Percentiles rank a stretch among this genome's conserved stretches.
These are phyloP conservation scores for Hypoxylon lienhwacheense DNA, from an alignment of 495 filamentous ascomycete genomes.

Conservation along the genomic window DNA sequence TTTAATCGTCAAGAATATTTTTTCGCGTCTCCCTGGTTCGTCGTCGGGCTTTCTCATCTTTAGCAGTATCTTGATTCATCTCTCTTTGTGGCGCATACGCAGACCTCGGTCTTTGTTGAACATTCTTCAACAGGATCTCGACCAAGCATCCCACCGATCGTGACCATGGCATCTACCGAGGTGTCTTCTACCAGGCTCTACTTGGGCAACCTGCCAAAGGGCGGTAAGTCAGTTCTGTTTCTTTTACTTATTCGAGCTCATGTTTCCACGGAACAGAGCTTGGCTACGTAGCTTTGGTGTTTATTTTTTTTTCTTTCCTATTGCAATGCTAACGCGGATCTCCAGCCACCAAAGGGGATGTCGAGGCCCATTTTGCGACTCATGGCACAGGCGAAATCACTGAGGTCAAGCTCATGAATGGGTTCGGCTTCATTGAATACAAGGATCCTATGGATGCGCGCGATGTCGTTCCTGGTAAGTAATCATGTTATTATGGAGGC, in stretches of 20 bases:
- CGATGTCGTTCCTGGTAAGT: slow-evolving; percentile 93
- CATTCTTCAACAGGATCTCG: slow-evolving; percentile 8
- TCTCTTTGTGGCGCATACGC: slow-evolving; percentile 8
- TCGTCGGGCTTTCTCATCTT: slow-evolving; percentile 4
- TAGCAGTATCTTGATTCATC: slow-evolving; percentile 1
- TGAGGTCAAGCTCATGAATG: slow-evolving; percentile 99
- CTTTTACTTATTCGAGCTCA: slow-evolving; percentile 37
- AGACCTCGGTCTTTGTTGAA: slow-evolving; percentile 2
- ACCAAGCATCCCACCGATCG: slow-evolving; percentile 14
- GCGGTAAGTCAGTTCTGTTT: slow-evolving; percentile 68
- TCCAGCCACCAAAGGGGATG: slow-evolving; percentile 91
- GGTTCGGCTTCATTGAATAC: slow-evolving; percentile 99
- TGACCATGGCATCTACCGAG: slow-evolving; percentile 60
- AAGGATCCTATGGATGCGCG: slow-evolving; percentile 96
- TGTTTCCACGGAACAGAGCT: slow-evolving; percentile 18
- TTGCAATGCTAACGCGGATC: slow-evolving; percentile 29
- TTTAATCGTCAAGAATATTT: slow-evolving; percentile 2
- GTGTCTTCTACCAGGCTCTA: slow-evolving; percentile 93
- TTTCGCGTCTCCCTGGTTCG: slow-evolving; percentile 4
- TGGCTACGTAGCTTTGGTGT: slow-evolving; percentile 20
- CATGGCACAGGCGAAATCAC: slow-evolving; percentile 96
- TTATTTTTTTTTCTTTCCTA: no score
- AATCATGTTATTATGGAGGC: slow-evolving; percentile 11
- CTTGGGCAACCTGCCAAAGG: slow-evolving; percentile 94
- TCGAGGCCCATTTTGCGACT: slow-evolving; percentile 92